phyloP scores from a whole-genome alignment of 2,329 filamentous ascomycete genomes.

The Monilinia fructigena region DNA sequence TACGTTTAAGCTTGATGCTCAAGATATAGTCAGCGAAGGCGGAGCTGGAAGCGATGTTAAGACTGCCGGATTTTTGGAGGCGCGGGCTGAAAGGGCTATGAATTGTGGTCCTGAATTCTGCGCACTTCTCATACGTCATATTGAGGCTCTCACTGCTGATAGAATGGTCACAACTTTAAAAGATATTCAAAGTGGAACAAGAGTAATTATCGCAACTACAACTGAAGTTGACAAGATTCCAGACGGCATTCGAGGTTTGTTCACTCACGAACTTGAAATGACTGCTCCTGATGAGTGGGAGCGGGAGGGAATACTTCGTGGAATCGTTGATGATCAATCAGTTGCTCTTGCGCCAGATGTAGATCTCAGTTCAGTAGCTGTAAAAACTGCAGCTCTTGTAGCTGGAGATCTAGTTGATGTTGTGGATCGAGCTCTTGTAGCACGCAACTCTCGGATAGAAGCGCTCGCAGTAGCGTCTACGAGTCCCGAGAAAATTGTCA shows the following conservation, averaged over 20 bases:
- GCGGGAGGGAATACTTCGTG: conserved; percentile 79
- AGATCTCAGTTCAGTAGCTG: conserved; percentile 77
- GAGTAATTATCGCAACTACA: conserved; percentile 89
- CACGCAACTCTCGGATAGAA: conserved; percentile 73
- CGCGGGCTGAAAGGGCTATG: conserved; percentile 82
- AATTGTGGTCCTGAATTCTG: conserved; percentile 84
- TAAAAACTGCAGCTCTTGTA: conserved; percentile 94
- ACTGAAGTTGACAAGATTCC: conserved; percentile 94
- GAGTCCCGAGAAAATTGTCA: conserved; percentile 49
- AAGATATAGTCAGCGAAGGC: conserved; percentile 91
- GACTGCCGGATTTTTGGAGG: conserved; percentile 86
- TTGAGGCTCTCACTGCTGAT: conserved; percentile 88
- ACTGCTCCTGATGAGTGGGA: conserved; percentile 88
- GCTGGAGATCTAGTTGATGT: conserved; percentile 94
- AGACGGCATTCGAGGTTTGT: conserved; percentile 83
- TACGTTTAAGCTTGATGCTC: conserved; percentile 83
- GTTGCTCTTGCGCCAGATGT: conserved; percentile 79
- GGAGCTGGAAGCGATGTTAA: conserved; percentile 88
- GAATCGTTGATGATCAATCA: conserved; percentile 72
- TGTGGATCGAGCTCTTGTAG: conserved; percentile 81
- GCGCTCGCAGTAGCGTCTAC: conserved; percentile 57
- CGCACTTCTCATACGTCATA: conserved; percentile 79
- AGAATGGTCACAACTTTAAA: conserved; percentile 83
- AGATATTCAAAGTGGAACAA: conserved; percentile 73
- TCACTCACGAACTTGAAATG: conserved; percentile 95